Base-by-base conservation (phyloP, 176 grass and related monocot species). In the Areca catechu region DNA sequence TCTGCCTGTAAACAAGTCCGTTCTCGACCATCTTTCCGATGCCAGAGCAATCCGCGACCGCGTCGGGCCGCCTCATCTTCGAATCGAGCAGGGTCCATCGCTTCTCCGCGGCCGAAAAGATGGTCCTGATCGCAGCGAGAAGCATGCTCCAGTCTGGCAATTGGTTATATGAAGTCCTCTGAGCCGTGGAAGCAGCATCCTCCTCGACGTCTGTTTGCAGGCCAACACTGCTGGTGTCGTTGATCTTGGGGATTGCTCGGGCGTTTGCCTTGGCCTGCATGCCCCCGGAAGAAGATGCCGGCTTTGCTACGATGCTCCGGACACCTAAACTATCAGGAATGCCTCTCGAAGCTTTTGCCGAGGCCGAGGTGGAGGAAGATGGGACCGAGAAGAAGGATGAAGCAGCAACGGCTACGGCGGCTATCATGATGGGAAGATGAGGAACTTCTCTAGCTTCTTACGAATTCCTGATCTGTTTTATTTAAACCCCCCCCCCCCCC, bases 101-200 rank as follows among this genome's bases (percentile, higher is more conserved):
- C 63, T 77, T 85, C 73, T 99, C 88, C 1, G 94, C 94, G 0
- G 94, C 94, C 49, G 92, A 60, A 74, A 99, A 85, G 80, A 99
- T 85, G 50, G 94, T 77, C 5, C 84, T 99, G 67, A 99, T 80
- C 20, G 84, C 88, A 12, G 94, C 88, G 2, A 93, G 76, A 48
- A 91, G 80, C 76, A 99, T 80, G 79, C 94, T 99, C 94, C 83
- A 88, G 74, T 99, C 94, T 0, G 94, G 94, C 1, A 98, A 77
- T 69, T 93, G 94, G 62, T 98, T 93, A 55, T 89, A 98, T 71
- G 85, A 89, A 22, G 84, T 98, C 74, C 29, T 86, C 3, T 81
- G 81, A 19, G 50, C 67, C 17, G 25, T 55, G 7, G 70, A 63
- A 15, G 64, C 7, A 10, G 30, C 7, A 37, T 37, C 51, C 15